These are phyloP conservation scores for Verticillium dahliae DNA, from an alignment of 2,329 filamentous ascomycete genomes.

Conservation along the genomic window DNA sequence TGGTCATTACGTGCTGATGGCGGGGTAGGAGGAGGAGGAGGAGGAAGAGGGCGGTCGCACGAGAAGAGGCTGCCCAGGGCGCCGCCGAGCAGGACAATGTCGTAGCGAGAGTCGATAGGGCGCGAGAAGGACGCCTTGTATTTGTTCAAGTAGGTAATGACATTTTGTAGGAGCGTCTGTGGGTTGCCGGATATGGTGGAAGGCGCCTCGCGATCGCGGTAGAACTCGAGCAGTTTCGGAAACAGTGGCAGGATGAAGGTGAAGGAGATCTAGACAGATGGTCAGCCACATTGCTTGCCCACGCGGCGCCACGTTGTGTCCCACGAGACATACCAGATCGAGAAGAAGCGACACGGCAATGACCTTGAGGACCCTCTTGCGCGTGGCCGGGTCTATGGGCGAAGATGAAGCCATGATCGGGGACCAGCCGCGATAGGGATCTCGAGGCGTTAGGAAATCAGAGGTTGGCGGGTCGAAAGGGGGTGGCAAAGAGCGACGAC, in stretches of 20 bases:
- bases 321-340: constrained; percentile 62
- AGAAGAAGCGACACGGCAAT: constrained; percentile 84
- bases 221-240: constrained; percentile 92
- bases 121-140: constrained; percentile 92
- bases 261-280: constrained; percentile 71
- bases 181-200: constrained; percentile 36
- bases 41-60: constrained; percentile 25
- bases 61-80: constrained; percentile 89
- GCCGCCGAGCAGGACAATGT: constrained; percentile 91
- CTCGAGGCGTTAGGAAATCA: background rate
- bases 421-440: constrained; percentile 5
- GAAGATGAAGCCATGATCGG: constrained; percentile 15
- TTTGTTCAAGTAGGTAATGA: constrained; percentile 78
- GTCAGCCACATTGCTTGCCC: constrained; percentile 2
- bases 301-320: constrained; percentile 1
- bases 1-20: background rate
- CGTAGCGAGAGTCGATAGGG: constrained; percentile 92
- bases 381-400: constrained; percentile 43
- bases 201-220: constrained; percentile 72
- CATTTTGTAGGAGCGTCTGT: constrained; percentile 66
- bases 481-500: too few species aligned
- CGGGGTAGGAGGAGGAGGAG: background rate
- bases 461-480: background rate
- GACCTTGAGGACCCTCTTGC: constrained; percentile 79
- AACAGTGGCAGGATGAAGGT: constrained; percentile 97